phyloP scores from a whole-genome alignment of 2,329 filamentous ascomycete genomes.

The Colletotrichum tropicale region DNA sequence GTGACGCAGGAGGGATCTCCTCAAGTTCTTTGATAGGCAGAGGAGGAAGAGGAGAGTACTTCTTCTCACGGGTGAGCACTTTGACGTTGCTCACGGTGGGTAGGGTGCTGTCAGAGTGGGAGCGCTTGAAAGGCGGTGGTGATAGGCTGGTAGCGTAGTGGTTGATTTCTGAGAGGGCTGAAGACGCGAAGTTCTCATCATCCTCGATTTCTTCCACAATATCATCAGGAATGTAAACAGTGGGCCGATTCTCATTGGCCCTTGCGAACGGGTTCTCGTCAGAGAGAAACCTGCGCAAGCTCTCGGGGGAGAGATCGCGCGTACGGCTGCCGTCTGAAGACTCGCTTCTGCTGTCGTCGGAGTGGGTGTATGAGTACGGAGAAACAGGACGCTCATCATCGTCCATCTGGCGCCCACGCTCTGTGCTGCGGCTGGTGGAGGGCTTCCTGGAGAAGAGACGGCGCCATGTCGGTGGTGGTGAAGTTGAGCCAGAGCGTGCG shows the following conservation, averaged over 20 bases:
- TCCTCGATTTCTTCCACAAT: slow-evolving; percentile 42
- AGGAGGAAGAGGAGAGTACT: slow-evolving; percentile 8
- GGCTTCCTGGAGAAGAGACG: slow-evolving; percentile 53
- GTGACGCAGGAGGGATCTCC: slow-evolving; percentile 23
- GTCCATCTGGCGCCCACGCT: slow-evolving; percentile 36
- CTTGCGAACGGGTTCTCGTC: slow-evolving; percentile 43
- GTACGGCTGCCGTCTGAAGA: slow-evolving; percentile 48
- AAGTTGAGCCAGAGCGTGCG: slow-evolving; percentile 47
- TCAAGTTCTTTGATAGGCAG: neutral
- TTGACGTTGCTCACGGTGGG: slow-evolving; percentile 25
- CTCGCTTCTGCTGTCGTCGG: slow-evolving; percentile 33
- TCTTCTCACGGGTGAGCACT: slow-evolving; percentile 27
- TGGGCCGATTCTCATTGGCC: slow-evolving; percentile 30
- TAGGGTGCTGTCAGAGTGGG: slow-evolving; percentile 33
- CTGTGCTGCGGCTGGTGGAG: slow-evolving; percentile 33
- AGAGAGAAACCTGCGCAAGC: slow-evolving; percentile 54
- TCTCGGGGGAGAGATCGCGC: slow-evolving; percentile 61
- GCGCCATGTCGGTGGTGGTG: slow-evolving; percentile 55
- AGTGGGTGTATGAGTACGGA: slow-evolving; percentile 26
- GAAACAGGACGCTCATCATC: slow-evolving; percentile 26
- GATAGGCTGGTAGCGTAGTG: slow-evolving; percentile 53
- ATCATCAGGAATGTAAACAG: slow-evolving; percentile 39
- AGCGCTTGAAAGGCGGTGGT: slow-evolving; percentile 55
- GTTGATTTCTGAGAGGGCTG: slow-evolving; percentile 48
- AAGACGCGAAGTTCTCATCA: slow-evolving; percentile 67